Evolutionary conservation across 202 grass and related monocot species (phyloP), one percentile per base, ranked within the genome.

Genomic region (Bolboschoenoplectus hybrid): DNA sequence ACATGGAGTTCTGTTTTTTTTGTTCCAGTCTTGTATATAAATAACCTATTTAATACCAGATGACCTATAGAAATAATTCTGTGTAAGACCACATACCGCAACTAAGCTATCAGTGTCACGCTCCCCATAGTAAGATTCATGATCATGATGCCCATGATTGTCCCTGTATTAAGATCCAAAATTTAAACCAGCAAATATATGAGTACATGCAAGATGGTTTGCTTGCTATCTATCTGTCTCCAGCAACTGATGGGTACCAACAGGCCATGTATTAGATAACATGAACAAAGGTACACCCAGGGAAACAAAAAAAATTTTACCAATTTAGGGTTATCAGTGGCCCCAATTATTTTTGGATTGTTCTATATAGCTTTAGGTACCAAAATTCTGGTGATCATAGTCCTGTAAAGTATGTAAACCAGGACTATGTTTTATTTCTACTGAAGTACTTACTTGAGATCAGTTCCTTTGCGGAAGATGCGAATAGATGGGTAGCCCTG

Each of bases 81-180:
- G 0, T 80, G 76, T 61, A 80, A 57, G 82, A 92, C 55, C 58
- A 87, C 90, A 89, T 99, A 99, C 97, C 90, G 85, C 90, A 51
- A 99, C 93, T 88, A 99, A 94, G 82, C 97, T 99, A 78, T 99
- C 93, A 83, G 93, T 97, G 75, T 99, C 97, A 85, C 97, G 93
- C 34, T 99, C 97, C 69, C 97, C 97, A 56, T 99, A 99, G 69
- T 99, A 99, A 20, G 97, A 99, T 79, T 99, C 97, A 75, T 99
- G 97, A 83, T 97, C 97, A 93, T 99, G 97, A 61, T 97, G 97
- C 76, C 97, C 93, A 61, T 94, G 89, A 87, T 88, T 94, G 6
- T 97, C 97, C 90, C 97, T 99, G 91, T 50, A 80, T 19, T 46
- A 40, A 85, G 65, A 38, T 55, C 38, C 16, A 70, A 84, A 84